These are phyloP conservation scores for Platismatia glauca DNA, from an alignment of 495 filamentous ascomycete species.

Conservation along the genomic window DNA sequence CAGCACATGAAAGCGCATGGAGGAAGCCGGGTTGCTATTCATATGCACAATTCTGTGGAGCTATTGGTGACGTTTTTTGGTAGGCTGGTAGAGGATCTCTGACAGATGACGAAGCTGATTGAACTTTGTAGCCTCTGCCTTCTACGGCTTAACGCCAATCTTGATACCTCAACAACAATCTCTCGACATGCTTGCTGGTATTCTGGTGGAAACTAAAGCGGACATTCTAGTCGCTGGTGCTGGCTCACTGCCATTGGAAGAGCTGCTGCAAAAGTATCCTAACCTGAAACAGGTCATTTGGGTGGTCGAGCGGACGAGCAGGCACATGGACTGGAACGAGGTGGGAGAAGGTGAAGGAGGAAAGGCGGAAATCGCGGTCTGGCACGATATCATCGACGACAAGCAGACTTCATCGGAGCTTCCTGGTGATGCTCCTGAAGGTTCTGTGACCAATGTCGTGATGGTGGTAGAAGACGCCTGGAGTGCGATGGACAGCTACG, in stretches of 20 bases:
- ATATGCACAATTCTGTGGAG: constrained; percentile 89
- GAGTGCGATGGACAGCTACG: constrained; percentile 36
- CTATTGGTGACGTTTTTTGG: constrained; percentile 65
- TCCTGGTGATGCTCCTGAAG: constrained; percentile 30
- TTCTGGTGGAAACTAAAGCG: constrained; percentile 59
- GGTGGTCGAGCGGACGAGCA: constrained; percentile 86
- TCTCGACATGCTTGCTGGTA: constrained; percentile 52
- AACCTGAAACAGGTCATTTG: constrained; percentile 74
- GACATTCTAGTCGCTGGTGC: constrained; percentile 79
- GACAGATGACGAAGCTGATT: constrained; percentile 21
- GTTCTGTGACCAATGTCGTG: constrained; percentile 26
- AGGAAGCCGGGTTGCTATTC: constrained; percentile 75
- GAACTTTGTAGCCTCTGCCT: constrained; percentile 52
- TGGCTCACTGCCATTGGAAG: constrained; percentile 75
- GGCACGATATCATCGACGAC: constrained; percentile 75
- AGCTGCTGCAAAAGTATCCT: constrained; percentile 55
- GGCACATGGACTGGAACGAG: constrained; percentile 86
- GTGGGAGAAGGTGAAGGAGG: constrained; percentile 64
- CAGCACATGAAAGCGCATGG: constrained; percentile 57
- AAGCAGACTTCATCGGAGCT: constrained; percentile 41
- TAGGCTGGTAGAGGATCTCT: constrained; percentile 28
- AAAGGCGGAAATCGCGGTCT: constrained; percentile 68
- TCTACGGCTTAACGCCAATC: constrained; percentile 72
- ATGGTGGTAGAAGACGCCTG: constrained; percentile 10
- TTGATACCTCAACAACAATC: constrained; percentile 75